Conservation (phyloP, 495 filamentous ascomycete species). For the Entonaema liquescens region DNA sequence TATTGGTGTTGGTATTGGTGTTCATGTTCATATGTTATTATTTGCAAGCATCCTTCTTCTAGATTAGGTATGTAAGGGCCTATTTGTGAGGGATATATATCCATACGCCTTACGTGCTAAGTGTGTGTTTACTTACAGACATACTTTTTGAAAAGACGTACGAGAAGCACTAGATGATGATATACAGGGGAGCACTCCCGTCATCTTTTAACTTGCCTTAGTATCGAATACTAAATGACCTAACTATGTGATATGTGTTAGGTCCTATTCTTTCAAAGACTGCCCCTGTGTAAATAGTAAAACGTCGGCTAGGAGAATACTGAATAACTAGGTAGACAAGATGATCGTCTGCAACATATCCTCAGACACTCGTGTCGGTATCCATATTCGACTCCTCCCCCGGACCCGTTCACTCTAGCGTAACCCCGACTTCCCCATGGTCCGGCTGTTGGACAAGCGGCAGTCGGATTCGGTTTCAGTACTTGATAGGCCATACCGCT, state of each 20-base stretch:
- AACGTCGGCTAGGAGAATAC: conserved; percentile 1
- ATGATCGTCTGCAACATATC: conserved; percentile 8
- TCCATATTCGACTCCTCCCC: conserved; percentile 35
- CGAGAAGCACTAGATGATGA: not conserved
- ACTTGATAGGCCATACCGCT: conserved; percentile 21
- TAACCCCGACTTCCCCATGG: conserved; percentile 28
- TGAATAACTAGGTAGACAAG: conserved; percentile 1
- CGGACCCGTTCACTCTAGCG: conserved; percentile 27
- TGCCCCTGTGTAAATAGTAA: conserved; percentile 3
- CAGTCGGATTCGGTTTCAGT: conserved; percentile 7
- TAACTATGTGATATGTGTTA: not conserved
- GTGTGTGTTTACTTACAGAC: not conserved
- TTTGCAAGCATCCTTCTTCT: not conserved
- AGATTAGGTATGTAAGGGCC: conserved; percentile 8
- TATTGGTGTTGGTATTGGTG: no score
- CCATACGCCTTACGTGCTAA: conserved; percentile 10
- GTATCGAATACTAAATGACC: not conserved
- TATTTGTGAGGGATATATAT: not conserved
- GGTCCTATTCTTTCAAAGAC: not conserved
- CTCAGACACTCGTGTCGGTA: conserved; percentile 8
- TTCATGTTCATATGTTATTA: not conserved
- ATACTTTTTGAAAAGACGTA: not conserved
- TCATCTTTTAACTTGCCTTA: conserved; percentile 2
- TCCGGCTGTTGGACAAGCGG: conserved; percentile 2
- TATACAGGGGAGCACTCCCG: not conserved